These are phyloP conservation scores for Pseudogymnoascus sp. DNA, from an alignment of 2,329 filamentous ascomycete genomes.

Conservation along the genomic window DNA sequence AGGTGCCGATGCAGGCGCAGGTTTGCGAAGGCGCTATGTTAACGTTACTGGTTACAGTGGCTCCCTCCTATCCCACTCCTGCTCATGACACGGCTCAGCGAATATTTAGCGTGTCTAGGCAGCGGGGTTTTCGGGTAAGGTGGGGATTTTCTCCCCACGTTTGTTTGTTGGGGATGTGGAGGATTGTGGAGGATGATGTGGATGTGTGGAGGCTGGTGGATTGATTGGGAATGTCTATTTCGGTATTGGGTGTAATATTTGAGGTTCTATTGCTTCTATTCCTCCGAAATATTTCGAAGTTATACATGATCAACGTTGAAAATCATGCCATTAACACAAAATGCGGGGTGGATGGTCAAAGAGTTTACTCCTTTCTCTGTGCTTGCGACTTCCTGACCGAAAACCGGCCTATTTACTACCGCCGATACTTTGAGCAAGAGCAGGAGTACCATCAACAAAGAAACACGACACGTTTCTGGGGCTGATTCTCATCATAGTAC, in stretches of 20 bases:
- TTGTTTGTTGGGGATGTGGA: conserved; percentile 1
- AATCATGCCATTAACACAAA: neutral
- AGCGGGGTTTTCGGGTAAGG: conserved; percentile 4
- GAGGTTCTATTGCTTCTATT: neutral
- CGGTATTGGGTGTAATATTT: neutral
- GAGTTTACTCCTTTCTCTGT: neutral
- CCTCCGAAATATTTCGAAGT: neutral
- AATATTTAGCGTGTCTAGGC: neutral
- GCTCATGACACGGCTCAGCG: neutral
- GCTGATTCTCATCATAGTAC: neutral
- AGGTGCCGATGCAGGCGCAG: neutral
- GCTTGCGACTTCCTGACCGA: neutral
- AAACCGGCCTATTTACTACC: neutral
- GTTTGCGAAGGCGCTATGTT: neutral
- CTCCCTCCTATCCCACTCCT: neutral
- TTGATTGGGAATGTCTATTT: neutral
- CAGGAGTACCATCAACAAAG: neutral
- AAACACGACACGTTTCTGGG: neutral
- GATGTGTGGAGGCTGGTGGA: neutral
- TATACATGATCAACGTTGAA: neutral
- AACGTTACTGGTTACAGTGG: neutral
- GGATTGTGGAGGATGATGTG: neutral
- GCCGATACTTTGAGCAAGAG: neutral
- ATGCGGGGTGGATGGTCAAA: neutral
- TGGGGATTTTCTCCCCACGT: conserved; percentile 2